Conservation (phyloP, 345 rosid species). For the Citrus sinensis region DVS_A1.0 CM039165.1:31386001-31386500, state of each 20-base stretch:
- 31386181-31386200: conserved; percentile 32
- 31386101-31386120: not conserved
- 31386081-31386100: not conserved
- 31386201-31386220: conserved; percentile 51
- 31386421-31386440: conserved; percentile 62
- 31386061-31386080: not conserved
- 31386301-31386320: conserved; percentile 76
- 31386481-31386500: conserved; percentile 53
- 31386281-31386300: conserved; percentile 75
- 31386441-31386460: conserved; percentile 35
- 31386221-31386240: conserved; percentile 46
- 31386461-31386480: conserved; percentile 23
- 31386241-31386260: conserved; percentile 38
- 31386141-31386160: not conserved
- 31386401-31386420: conserved; percentile 85
- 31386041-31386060: not conserved
- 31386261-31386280: conserved; percentile 47
- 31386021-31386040: not conserved
- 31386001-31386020: not conserved
- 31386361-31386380: conserved; percentile 26
- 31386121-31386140: not conserved
- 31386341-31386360: conserved; percentile 41
- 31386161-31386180: conserved; percentile 47
- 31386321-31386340: conserved; percentile 56
- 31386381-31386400: conserved; percentile 37